Evolutionary conservation across 1,139 yeast species (phyloP), one percentile per base, ranked within the genome.

Genomic region (Chernovozyma sophiae-reginae): DNA sequence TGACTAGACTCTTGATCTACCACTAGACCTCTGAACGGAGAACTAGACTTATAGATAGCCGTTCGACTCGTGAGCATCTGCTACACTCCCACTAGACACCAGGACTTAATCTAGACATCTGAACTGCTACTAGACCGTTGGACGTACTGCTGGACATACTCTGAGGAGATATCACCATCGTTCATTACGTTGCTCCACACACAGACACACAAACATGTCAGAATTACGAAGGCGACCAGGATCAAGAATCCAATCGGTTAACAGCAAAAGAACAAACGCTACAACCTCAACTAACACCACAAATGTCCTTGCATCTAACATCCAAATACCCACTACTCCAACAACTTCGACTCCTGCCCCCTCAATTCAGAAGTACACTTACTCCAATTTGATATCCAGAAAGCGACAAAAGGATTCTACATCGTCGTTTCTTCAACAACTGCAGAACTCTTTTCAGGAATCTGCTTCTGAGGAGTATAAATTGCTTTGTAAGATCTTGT

Each of bases 401-500:
- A 37, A 32, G 20, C 25, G 32, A 28, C 33, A 36, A 34, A 30
- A 27, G 18, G 31, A 18, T 11, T 26, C 31, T 8, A 20, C 16
- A 11, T 17, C 14, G 5, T 16, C 15, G 11, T 8, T 25, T n/a
- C n/a, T n/a, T n/a, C n/a, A n/a, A 17, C 24, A 20, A 20, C 23
- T 20, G 23, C 10, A 7, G 23, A 7, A 20, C 29, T 12, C 6
- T 6, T 6, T 12, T 26, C 29, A 26, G 8, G 29, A 26, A 7
- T 26, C 29, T 7, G 29, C 6, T 12, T 26, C 29, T 12, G 29
- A 26, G 29, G 10, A 13, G 8, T 57, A 62, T 44, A 56, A 57
- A 33, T 54, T 68, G 24, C 51, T 68, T 17, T 63, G 60, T 39
- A 53, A 50, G 41, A 47, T 68, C 29, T 67, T 55, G 44, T 58